Percentiles rank a stretch among this genome's conserved stretches.
phyloP scores from a whole-genome alignment of 495 filamentous ascomycete species.

The Jackrogersella minutella region DNA sequence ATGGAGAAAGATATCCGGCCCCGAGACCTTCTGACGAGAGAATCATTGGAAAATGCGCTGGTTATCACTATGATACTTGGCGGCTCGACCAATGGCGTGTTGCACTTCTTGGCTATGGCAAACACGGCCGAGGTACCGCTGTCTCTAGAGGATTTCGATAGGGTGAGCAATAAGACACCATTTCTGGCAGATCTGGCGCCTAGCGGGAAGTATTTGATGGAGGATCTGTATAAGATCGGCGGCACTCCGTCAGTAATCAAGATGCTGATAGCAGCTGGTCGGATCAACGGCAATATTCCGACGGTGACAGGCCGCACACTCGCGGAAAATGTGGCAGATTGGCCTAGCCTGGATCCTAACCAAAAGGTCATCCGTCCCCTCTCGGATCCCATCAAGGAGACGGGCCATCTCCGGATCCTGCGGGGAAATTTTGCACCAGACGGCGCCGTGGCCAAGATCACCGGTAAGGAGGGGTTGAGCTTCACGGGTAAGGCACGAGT shows the following conservation, averaged over 20 bases:
- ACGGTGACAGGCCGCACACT: slow-evolving; percentile 95
- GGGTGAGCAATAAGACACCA: slow-evolving; percentile 87
- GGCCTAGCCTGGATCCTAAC: slow-evolving; percentile 78
- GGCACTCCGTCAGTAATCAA: slow-evolving; percentile 93
- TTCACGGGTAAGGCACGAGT: slow-evolving; percentile 87
- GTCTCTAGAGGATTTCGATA: slow-evolving; percentile 86
- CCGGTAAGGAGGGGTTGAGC: slow-evolving; percentile 86
- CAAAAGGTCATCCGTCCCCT: slow-evolving; percentile 88
- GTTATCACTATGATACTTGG: slow-evolving; percentile 93
- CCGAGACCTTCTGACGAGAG: slow-evolving; percentile 81
- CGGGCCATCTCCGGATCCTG: slow-evolving; percentile 90
- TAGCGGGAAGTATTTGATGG: slow-evolving; percentile 88
- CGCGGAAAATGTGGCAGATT: slow-evolving; percentile 83
- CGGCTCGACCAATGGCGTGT: slow-evolving; percentile 88
- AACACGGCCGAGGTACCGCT: slow-evolving; percentile 84
- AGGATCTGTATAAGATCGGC: slow-evolving; percentile 93
- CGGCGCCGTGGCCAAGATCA: slow-evolving; percentile 97
- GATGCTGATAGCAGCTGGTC: slow-evolving; percentile 79
- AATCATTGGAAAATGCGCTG: slow-evolving; percentile 91
- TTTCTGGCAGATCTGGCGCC: slow-evolving; percentile 95
- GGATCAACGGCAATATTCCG: slow-evolving; percentile 83
- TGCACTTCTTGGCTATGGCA: slow-evolving; percentile 96
- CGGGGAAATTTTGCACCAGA: slow-evolving; percentile 90
- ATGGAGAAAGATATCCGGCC: slow-evolving; percentile 89
- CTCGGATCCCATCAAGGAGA: slow-evolving; percentile 82